Percentiles rank a stretch among this genome's conserved stretches.
These are phyloP conservation scores for Alternaria novae-zelandiae DNA, from an alignment of 2,329 filamentous ascomycete genomes.

Conservation along the genomic window DNA sequence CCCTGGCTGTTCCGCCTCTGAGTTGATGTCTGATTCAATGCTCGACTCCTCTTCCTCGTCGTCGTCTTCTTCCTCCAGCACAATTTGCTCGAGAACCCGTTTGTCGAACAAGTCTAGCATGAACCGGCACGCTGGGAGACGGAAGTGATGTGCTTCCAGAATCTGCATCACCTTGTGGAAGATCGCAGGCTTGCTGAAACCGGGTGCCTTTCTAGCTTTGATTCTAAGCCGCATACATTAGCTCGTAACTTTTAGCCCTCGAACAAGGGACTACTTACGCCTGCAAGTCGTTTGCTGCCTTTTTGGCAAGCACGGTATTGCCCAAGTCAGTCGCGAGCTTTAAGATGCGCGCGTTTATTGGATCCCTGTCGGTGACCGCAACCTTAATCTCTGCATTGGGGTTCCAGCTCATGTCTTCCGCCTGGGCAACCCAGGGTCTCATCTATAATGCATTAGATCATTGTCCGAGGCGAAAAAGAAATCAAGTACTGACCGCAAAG, in stretches of 20 bases:
- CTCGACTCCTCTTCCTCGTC: slow-evolving; percentile 38
- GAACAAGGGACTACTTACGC: slow-evolving; percentile 49
- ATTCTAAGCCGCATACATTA: slow-evolving; percentile 59
- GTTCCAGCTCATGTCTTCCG: slow-evolving; percentile 40
- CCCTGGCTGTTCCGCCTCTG: slow-evolving; percentile 26
- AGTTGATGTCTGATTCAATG: slow-evolving; percentile 44
- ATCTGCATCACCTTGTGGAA: slow-evolving; percentile 87
- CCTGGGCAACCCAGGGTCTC: slow-evolving; percentile 44
- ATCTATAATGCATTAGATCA: slow-evolving; percentile 40
- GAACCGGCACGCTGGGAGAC: slow-evolving; percentile 84
- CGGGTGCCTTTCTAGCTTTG: slow-evolving; percentile 74
- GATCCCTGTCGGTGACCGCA: slow-evolving; percentile 67
- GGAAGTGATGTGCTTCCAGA: slow-evolving; percentile 87
- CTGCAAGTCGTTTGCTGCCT: slow-evolving; percentile 80
- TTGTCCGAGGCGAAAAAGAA: neutral
- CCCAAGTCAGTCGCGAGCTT: slow-evolving; percentile 86
- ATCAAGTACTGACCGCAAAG: slow-evolving; percentile 65
- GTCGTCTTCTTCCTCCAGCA: slow-evolving; percentile 73
- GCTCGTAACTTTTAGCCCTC: slow-evolving; percentile 2
- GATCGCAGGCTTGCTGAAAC: slow-evolving; percentile 76
- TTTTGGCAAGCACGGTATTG: slow-evolving; percentile 91
- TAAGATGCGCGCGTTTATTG: slow-evolving; percentile 74
- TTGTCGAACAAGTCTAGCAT: slow-evolving; percentile 95
- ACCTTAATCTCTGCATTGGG: slow-evolving; percentile 56
- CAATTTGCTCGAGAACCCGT: slow-evolving; percentile 80